Evolutionary conservation across 2,329 filamentous ascomycete genomes (phyloP).

Genomic region (Aureobasidium sp.): DNA sequence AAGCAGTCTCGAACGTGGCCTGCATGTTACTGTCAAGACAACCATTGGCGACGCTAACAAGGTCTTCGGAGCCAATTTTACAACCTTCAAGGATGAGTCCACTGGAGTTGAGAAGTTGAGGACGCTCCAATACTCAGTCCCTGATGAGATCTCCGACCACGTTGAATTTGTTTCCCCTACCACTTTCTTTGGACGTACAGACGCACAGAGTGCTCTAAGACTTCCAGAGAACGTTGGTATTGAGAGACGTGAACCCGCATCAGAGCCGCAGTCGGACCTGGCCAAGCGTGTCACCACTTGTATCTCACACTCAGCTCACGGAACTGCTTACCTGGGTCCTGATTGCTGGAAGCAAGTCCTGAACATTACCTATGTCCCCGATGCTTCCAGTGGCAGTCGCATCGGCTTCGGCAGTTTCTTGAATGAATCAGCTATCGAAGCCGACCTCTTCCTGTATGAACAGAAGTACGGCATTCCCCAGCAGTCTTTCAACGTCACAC

Average conservation of each 20-base stretch:
- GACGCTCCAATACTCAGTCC: constrained; percentile 28
- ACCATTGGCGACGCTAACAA: constrained; percentile 44
- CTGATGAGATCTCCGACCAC: constrained; percentile 9
- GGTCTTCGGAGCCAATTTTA: constrained; percentile 51
- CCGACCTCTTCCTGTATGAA: constrained; percentile 18
- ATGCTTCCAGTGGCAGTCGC: constrained; percentile 35
- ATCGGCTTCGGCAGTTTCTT: constrained; percentile 37
- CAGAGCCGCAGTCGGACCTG: neutral
- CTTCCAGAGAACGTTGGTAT: constrained; percentile 8
- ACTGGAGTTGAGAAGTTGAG: constrained; percentile 23
- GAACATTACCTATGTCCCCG: constrained; percentile 17
- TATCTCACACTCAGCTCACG: constrained; percentile 10
- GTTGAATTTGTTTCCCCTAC: constrained; percentile 20
- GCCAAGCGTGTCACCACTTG: constrained; percentile 12
- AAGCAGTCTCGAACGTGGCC: constrained; percentile 42
- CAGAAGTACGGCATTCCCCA: constrained; percentile 18
- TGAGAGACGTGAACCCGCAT: neutral
- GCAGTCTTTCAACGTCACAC: constrained; percentile 46
- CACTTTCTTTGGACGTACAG: constrained; percentile 16
- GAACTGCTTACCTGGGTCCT: constrained; percentile 10
- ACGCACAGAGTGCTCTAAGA: constrained; percentile 11
- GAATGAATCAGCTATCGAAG: constrained; percentile 16
- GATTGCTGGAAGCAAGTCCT: constrained; percentile 19
- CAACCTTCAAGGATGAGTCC: constrained; percentile 34
- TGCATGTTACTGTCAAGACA: constrained; percentile 54